Evolutionary conservation across 2,329 filamentous ascomycete species (phyloP).

Genomic region (Fusarium nanum): DNA sequence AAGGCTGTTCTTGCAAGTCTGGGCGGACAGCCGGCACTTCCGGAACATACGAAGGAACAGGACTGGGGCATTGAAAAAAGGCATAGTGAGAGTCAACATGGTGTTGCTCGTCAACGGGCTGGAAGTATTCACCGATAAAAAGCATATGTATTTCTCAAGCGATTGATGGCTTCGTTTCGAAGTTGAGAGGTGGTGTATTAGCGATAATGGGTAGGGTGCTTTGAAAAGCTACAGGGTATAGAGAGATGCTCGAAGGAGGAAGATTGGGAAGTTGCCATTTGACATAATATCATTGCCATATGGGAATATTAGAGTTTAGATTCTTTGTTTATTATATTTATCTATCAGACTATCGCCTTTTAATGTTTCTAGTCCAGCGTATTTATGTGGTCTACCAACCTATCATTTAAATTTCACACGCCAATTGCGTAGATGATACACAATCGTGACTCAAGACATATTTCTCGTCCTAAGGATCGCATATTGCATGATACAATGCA

Average conservation of each 20-base stretch:
- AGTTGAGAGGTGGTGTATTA: fast-evolving
- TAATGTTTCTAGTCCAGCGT: too few species aligned
- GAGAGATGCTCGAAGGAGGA: fast-evolving
- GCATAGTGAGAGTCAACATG: background rate
- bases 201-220: background rate
- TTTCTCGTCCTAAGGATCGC: background rate
- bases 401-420: too few species aligned
- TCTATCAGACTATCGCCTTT: too few species aligned
- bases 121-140: background rate
- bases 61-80: background rate
- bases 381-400: too few species aligned
- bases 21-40: background rate
- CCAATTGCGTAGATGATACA: too few species aligned
- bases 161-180: background rate
- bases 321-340: background rate
- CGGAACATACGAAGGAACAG: background rate
- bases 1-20: background rate
- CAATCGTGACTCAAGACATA: background rate
- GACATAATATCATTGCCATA: too few species aligned
- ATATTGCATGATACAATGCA: background rate
- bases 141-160: background rate
- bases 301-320: background rate
- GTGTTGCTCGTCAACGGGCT: background rate
- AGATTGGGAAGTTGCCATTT: too few species aligned
- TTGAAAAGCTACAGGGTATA: background rate